These are phyloP conservation scores for Aspergillus caelatus DNA, from an alignment of 2,329 filamentous ascomycete species.

Conservation along the genomic window DNA sequence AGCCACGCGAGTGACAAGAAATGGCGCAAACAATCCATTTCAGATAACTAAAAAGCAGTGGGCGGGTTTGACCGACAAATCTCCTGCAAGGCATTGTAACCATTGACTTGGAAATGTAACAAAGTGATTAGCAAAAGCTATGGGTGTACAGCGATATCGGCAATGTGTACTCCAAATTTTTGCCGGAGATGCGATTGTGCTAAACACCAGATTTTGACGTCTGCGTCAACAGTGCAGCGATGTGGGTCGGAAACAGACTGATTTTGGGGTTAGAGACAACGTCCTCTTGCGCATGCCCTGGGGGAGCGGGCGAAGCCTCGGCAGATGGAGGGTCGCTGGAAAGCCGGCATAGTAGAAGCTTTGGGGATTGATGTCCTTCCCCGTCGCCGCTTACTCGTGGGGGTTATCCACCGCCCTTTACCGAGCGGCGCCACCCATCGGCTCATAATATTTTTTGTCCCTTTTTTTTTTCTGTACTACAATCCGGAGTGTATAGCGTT, in stretches of 20 bases:
- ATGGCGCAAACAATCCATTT: not conserved
- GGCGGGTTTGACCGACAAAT: not conserved
- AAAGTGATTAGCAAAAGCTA: not conserved
- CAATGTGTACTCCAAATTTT: not conserved
- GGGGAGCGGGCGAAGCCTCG: not conserved
- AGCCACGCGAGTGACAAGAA: not conserved
- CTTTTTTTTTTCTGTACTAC: not conserved
- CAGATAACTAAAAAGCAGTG: not conserved
- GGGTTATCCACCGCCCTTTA: not conserved
- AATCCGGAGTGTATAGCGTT: not conserved
- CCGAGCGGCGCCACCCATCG: not conserved
- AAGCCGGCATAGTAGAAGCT: not conserved
- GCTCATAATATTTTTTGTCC: not conserved
- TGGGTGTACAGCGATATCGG: not conserved
- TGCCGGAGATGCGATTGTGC: not conserved
- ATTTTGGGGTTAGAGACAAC: not conserved
- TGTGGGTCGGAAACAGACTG: not conserved
- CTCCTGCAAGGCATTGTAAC: not conserved
- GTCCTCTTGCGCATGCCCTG: not conserved
- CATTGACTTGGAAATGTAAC: not conserved
- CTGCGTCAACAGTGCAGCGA: not conserved
- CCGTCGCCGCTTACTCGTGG: not conserved
- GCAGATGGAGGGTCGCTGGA: not conserved
- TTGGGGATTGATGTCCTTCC: not conserved
- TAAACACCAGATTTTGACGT: not conserved